Evolutionary conservation across 306 rosid species (phyloP), one percentile per base, ranked within the genome.

Genomic region (Lathyrus tuberosus): DNA sequence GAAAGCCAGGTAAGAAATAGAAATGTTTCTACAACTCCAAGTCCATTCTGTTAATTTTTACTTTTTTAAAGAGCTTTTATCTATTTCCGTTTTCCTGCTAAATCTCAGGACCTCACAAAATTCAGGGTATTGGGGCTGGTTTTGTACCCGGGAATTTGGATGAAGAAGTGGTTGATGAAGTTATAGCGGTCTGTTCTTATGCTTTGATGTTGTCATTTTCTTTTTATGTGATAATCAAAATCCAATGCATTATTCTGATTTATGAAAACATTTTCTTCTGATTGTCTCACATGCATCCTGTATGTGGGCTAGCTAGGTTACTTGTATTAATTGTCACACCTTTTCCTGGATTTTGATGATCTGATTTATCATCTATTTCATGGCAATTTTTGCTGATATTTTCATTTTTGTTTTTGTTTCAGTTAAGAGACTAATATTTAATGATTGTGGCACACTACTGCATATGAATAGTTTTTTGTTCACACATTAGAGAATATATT

Each of bases 81-180:
- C 57, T 58, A 70, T 33, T 15, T 75, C 47, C 15, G 22, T 67
- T 62, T 65, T 65, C 54, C 72, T 51, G 42, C 66, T 31, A 31
- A 78, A 82, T 43, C 58, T 56, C 89, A 94, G 99, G 99, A 73
- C 97, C 99, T 72, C 99, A 94, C 87, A 94, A 94, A 82, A 94
- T 94, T 88, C 99, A 94, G 83, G 99, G 99, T 30, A 88, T 94
- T 75, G 99, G 99, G 63, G 99, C 99, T 84, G 99, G 99, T 72
- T 94, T 94, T 84, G 89, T 94, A 58, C 99, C 97, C 24, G 54
- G 95, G 82, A 94, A 94, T 87, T 86, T 88, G 85, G 85, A 94
- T 78, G 88, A 78, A 85, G 92, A 87, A 31, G 79, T 94, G 35
- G 79, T 94, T 35, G 97, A 94, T 80, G 99, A 91, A 94, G 74